Base-by-base conservation (phyloP, 2,329 filamentous ascomycete genomes). In the Exophiala sp. region DNA sequence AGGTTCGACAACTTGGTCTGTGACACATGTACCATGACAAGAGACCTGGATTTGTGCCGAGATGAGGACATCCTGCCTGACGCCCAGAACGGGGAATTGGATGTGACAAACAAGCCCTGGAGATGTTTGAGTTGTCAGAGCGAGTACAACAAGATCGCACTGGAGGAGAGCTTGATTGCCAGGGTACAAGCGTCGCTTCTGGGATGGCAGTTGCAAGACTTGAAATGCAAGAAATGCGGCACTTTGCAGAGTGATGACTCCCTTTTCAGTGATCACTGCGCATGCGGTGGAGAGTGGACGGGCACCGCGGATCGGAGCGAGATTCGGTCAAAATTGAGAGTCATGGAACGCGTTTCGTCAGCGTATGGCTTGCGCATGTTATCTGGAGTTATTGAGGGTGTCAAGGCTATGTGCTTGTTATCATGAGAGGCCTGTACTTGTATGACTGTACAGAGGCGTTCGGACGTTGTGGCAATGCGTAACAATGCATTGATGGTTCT, bases 31-130 rank as follows among this genome's bases (percentile, higher is more conserved):
- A 96, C 91, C 42, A 84, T 94, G 71, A 83, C 88, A 10, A 84
- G 90, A 32, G 91, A 97, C 65, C 78, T 97, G 32, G 94, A 99
- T 68, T 79, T 99, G 21, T 99, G 94, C 70, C 86, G 91, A 5
- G 94, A 99, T 66, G 86, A 90, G 63, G 86, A 90, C 59, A 75
- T 97, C 2, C 77, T 94, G 2, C 85, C 86, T 0, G 76, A 79
- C 1, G 65, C 68, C 10, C 40, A 50, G 33, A 44, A 45, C 33
- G 58, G 62, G 3, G 63, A 56, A 29, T 68, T 69, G 24, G 63
- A 57, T 5, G 63, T 65, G 10, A 63, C 69, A 10, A 58, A 41
- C 29, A 78, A 75, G 65, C 76, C 75, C 2, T 96, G 90, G 90
- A 80, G 79, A 46, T 99, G 94, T 68, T 71, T 77, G 1, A 88